Evolutionary conservation across 73 alveolate genomes (phyloP), one percentile per base, ranked within the genome.

Genomic region (Paramecium pentaurelia): DNA sequence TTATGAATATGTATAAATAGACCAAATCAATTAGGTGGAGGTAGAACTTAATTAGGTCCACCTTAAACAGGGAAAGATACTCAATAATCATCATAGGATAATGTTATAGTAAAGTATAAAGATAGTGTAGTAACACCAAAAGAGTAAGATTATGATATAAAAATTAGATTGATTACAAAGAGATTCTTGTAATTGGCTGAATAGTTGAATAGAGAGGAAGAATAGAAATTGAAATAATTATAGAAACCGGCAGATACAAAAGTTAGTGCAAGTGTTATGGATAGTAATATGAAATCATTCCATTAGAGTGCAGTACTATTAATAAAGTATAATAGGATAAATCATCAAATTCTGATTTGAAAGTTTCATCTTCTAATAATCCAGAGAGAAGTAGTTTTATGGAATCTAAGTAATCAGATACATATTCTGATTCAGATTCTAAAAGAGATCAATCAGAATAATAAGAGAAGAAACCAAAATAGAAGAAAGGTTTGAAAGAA

Each of bases 401-500:
- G 91, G 91, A 80, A 45, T 80, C 91, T 0, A 80, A 80, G 14
- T 18, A 80, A 47, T 45, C 77, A 27, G 73, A 42, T 12, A 42
- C 91, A 47, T 80, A 80, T 12, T 80, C 91, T 2, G 91, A 80
- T 47, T 45, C 77, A 27, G 91, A 80, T 40, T 80, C 91, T 11
- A 80, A 27, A 36, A 80, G 91, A 47, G 91, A 80, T 47, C 49
- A 80, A 80, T 80, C 91, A 3, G 94, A 89, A 40, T 28, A 71
- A 28, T 47, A 83, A 25, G 94, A 89, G 37, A 89, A 89, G 68
- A 89, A 89, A 54, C 89, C 91, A 1, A 92, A 77, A 80, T 22
- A 80, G 45, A 86, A 85, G 36, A 85, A 93, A 80, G 89, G 95
- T n/a, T 60, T 92, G 6, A 75, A 47, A 20, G 96, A 93, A 32